Base-by-base conservation (phyloP, 108 stramenopile species). In the Cyclotella kingstonii region DNA sequence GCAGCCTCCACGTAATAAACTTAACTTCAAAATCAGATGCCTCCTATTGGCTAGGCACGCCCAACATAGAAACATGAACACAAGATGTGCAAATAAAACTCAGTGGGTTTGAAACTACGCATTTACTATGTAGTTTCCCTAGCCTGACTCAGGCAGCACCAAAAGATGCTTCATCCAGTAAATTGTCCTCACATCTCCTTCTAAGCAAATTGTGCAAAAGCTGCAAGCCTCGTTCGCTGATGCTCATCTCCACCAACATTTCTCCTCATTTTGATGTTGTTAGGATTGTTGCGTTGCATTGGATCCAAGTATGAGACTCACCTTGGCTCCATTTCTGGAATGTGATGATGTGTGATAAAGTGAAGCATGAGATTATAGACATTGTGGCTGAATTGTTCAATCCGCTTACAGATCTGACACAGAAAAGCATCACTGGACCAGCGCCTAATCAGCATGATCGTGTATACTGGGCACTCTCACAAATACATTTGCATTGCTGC, bases 341-440 rank as follows among this genome's bases (percentile, higher is more conserved):
- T 44, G 43, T 44, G 43, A 5, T 15, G n/a, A 17, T 44, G 43
- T 5, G 5, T 18, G 5, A 18, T 8, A 18, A n/a, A 44, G 4
- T 18, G 5, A 5, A 44, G 43, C 43, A 44, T 44, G 5, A n/a
- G n/a, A n/a, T 15, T 8, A 18, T n/a, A 44, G 11, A 44, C 43
- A 44, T 44, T 44, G 43, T 44, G 43, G 43, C 43, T 44, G 43
- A 44, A 44, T 44, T 44, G 43, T 44, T 44, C n/a, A 5, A 44
- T 18, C 19, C 19, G 43, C 11, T 44, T 44, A 5, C 43, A 18
- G 43, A 44, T 44, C 5, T 44, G 19, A 5, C 43, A 4, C 17
- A 44, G 43, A 17, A n/a, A 44, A 44, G 43, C 43, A 44, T 44
- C 43, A 12, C 43, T 44, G 5, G 43, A 44, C 43, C 43, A 44